Base-by-base conservation (phyloP, 768 basidiomycete genomes). In the Coprinopsis strossmayeri region DNA sequence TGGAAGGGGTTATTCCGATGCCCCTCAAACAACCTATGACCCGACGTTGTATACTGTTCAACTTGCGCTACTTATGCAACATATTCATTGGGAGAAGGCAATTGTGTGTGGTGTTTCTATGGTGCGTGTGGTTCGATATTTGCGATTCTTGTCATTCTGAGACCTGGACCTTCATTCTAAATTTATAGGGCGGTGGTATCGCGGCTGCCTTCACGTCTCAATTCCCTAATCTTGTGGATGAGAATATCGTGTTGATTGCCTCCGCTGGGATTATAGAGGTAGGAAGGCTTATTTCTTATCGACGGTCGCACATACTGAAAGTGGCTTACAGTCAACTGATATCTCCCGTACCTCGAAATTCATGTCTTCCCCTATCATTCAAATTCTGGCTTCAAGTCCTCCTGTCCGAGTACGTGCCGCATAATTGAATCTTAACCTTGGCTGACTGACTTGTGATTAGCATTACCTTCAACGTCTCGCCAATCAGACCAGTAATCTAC, bases 1-100 rank as follows among this genome's bases (percentile, higher is more conserved):
- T 51, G 89, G 87, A 11, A 76, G 88, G 32, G 88, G 88, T 3
- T 91, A 90, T 64, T 87, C 87, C 1, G 87, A 87, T 48, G 87
- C 87, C 1, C 88, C 88, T 0, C 74, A 80, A 18, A 78, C 75
- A 13, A 77, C 74, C 2, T 87, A 91, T 61, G 75, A 87, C 53
- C 65, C 77, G 1, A 65, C 70, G 3, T 69, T 91, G 2, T 84
- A 84, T 59, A 79, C 80, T 0, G 81, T 79, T 0, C 88, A 91
- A 57, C 82, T 91, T n/a, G 89, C 89, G 0, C 73, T 90, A 4
- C 76, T 91, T 42, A 77, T 91, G 74, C 88, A 91, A 53, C 78
- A 89, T 53, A 62, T 90, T 39, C 74, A 71, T 45, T 91, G 88
- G 87, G 71, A 77, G 9, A 75, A 78, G 53, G 80, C 84, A 0